These are phyloP conservation scores for Dactylellina drechsleri DNA, from an alignment of 2,329 filamentous ascomycete genomes.

Conservation along the genomic window DNA sequence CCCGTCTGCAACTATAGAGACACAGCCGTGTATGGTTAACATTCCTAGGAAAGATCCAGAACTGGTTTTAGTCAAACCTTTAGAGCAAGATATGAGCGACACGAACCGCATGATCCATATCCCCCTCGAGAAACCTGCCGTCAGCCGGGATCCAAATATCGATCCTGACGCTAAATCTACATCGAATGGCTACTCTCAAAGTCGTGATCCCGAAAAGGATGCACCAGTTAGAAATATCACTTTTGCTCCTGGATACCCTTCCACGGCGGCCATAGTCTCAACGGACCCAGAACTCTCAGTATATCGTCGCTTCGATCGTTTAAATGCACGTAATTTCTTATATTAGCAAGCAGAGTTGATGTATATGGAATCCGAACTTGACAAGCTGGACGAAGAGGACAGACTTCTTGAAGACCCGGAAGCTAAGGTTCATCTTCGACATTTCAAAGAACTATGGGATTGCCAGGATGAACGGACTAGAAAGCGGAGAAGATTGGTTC, in stretches of 20 bases:
- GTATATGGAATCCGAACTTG: constrained; percentile 36
- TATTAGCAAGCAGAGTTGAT: constrained; percentile 49
- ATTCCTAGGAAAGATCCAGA: not conserved
- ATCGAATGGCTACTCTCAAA: constrained; percentile 3
- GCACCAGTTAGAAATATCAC: constrained; percentile 25
- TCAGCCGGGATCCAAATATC: constrained; percentile 7
- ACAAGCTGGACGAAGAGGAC: constrained; percentile 46
- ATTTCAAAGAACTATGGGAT: constrained; percentile 40
- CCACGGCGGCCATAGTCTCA: constrained; percentile 43
- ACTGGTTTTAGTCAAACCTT: not conserved
- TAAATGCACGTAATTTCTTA: constrained; percentile 34
- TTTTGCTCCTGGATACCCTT: constrained; percentile 44
- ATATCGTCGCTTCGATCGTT: constrained; percentile 42
- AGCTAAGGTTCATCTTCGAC: constrained; percentile 19
- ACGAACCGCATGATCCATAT: constrained; percentile 36
- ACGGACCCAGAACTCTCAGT: constrained; percentile 43
- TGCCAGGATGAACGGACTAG: not conserved
- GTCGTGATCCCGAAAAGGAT: constrained; percentile 45
- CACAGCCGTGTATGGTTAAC: not conserved
- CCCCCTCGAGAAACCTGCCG: not conserved
- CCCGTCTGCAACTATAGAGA: not conserved
- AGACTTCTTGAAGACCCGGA: constrained; percentile 20
- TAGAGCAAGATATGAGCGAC: not conserved
- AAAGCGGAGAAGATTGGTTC: constrained; percentile 13
- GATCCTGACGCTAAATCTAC: no score